These are phyloP conservation scores for Aspergillus affinis DNA, from an alignment of 495 filamentous ascomycete genomes.

Conservation along the genomic window DNA sequence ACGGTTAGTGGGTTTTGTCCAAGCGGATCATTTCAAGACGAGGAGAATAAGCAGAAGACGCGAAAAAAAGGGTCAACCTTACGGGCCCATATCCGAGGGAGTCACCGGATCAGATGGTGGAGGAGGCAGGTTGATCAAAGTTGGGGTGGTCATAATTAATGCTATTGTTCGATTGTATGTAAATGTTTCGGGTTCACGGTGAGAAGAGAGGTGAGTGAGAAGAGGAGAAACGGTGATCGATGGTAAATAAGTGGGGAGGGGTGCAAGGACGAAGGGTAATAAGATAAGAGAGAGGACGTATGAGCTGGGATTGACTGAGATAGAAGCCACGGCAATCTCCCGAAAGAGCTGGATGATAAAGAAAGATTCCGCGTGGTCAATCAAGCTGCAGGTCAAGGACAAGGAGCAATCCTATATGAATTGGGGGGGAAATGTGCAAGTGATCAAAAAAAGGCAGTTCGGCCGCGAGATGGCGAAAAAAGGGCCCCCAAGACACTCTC, in stretches of 20 bases:
- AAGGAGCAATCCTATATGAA: background rate
- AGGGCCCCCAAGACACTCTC: background rate
- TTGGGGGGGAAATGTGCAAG: background rate
- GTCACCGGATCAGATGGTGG: conserved; percentile 82
- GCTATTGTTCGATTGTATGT: background rate
- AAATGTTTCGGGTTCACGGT: background rate
- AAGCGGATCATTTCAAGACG: background rate
- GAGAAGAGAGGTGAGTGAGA: background rate
- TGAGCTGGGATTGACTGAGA: background rate
- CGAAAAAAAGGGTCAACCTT: conserved; percentile 39
- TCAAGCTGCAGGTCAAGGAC: background rate
- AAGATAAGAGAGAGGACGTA: conserved; percentile 1
- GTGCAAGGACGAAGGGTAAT: background rate
- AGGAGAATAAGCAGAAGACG: conserved; percentile 12
- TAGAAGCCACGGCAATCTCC: background rate
- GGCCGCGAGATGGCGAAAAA: background rate
- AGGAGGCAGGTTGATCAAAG: conserved; percentile 82
- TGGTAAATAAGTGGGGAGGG: too few species aligned
- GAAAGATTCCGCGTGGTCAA: background rate
- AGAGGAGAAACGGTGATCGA: background rate
- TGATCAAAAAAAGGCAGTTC: background rate
- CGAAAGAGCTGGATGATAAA: background rate
- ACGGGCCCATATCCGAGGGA: conserved; percentile 87
- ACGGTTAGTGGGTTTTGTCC: conserved; percentile 17
- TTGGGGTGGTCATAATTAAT: conserved; percentile 47